Conservation (phyloP, 192 early-diverging fungal genomes). For the Gamsiella multidivaricata region DNA sequence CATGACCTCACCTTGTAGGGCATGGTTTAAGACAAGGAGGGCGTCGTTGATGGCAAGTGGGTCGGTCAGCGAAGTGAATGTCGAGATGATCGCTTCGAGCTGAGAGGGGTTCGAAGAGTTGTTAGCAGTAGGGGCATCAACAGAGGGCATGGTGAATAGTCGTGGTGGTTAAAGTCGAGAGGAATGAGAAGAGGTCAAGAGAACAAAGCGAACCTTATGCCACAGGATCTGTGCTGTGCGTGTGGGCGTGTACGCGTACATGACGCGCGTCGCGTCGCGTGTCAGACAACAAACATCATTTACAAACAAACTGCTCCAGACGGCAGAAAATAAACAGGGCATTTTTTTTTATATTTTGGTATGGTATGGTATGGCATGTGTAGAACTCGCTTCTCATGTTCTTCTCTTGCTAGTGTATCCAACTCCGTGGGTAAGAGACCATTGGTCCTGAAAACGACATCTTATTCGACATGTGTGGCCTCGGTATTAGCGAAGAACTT, state of each 20-base stretch:
- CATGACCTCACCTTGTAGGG: slow-evolving; percentile 38
- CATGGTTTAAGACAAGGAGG: slow-evolving; percentile 19
- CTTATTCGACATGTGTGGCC: slow-evolving; percentile 60
- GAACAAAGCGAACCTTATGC: not conserved
- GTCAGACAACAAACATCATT: no score
- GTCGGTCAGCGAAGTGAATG: slow-evolving; percentile 25
- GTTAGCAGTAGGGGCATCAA: not conserved
- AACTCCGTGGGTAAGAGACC: no score
- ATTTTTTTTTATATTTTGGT: not conserved
- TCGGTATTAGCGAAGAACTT: slow-evolving; percentile 61
- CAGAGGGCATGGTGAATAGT: slow-evolving; percentile 1
- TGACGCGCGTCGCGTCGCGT: no score
- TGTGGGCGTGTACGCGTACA: no score
- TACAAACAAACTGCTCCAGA: no score
- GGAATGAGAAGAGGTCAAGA: not conserved
- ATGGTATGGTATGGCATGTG: no score
- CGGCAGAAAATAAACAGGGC: no score
- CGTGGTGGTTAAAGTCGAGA: not conserved
- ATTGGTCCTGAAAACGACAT: no score
- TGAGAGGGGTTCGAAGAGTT: not conserved
- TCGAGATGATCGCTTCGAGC: slow-evolving; percentile 1
- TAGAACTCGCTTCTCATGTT: not conserved
- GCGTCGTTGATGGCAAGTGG: slow-evolving; percentile 32
- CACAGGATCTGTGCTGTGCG: no score
- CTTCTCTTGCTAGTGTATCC: no score